Conservation (phyloP, 2,329 filamentous ascomycete species). For the Aspergillus sp. region DNA sequence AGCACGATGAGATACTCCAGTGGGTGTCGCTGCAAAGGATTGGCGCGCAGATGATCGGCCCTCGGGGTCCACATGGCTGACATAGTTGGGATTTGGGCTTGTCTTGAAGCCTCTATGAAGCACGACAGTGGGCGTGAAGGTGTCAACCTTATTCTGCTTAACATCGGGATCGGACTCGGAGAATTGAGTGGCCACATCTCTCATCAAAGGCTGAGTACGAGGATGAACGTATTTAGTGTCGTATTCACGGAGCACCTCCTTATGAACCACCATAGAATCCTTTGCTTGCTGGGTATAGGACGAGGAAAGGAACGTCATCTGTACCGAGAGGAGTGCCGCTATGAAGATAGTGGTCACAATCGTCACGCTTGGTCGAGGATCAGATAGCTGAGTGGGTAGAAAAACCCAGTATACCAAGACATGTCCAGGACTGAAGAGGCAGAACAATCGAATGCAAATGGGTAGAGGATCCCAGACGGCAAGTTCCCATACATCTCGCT, state of each 20-base stretch:
- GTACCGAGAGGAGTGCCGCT: constrained; percentile 71
- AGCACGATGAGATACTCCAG: constrained; percentile 37
- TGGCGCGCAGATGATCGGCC: constrained; percentile 42
- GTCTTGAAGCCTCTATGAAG: constrained; percentile 77
- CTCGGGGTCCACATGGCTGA: constrained; percentile 71
- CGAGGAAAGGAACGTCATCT: constrained; percentile 72
- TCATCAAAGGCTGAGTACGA: constrained; percentile 75
- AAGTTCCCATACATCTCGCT: constrained; percentile 91
- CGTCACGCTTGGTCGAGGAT: constrained; percentile 80
- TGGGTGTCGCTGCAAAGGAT: constrained; percentile 47
- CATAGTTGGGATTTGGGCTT: constrained; percentile 80
- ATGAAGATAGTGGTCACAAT: constrained; percentile 81
- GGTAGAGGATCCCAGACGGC: constrained; percentile 91
- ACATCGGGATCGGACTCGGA: constrained; percentile 51
- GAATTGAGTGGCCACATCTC: constrained; percentile 78
- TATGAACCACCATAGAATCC: constrained; percentile 80
- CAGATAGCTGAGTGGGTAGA: constrained; percentile 73
- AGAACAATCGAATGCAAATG: constrained; percentile 78
- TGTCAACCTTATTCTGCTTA: constrained; percentile 58
- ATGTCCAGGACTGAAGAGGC: constrained; percentile 90
- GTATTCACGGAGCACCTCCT: constrained; percentile 92
- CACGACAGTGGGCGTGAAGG: constrained; percentile 62
- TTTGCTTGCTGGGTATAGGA: constrained; percentile 82
- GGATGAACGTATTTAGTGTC: constrained; percentile 95
- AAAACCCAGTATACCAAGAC: constrained; percentile 88